Percentiles rank a stretch among this genome's conserved stretches.
Conservation (phyloP, 139 green algal genomes). For the Dunaliella sp. region DNA sequence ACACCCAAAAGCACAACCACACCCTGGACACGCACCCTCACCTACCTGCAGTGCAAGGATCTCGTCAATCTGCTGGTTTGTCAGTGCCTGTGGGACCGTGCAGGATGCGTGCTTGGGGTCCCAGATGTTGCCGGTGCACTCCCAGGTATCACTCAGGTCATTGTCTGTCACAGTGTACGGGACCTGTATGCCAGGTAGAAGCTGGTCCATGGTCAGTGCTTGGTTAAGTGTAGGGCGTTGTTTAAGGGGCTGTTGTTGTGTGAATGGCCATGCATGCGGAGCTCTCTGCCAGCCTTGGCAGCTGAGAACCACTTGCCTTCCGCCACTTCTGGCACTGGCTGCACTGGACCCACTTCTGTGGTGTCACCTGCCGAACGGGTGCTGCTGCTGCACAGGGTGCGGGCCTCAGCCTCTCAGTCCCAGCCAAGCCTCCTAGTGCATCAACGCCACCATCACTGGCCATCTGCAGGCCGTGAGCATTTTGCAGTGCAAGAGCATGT, state of each 20-base stretch:
- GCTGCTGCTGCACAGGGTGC: neutral
- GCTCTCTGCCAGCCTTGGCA: too few species aligned
- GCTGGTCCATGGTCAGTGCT: too few species aligned
- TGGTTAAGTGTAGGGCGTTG: too few species aligned
- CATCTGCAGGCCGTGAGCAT: neutral
- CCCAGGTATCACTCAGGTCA: constrained; percentile 73
- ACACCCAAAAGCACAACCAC: too few species aligned
- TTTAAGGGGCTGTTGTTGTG: neutral
- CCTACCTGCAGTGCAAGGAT: constrained; percentile 55
- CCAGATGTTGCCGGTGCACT: constrained; percentile 75
- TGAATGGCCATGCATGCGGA: neutral
- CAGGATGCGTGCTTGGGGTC: constrained; percentile 59
- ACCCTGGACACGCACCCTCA: too few species aligned
- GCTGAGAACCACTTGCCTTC: too few species aligned
- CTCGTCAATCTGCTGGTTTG: constrained; percentile 69
- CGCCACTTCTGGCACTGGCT: constrained; percentile 77
- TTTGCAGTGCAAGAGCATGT: too few species aligned
- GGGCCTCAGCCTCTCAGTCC: neutral
- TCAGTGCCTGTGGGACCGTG: constrained; percentile 59
- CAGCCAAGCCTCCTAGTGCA: neutral
- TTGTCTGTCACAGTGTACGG: constrained; percentile 68
- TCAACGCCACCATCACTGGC: neutral
- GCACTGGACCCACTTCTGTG: constrained; percentile 89
- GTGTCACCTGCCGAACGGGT: neutral
- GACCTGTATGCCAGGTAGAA: constrained; percentile 50